Conservation (phyloP, 192 early-diverging fungal species). For the Rhizoclosmatium sp. region DNA sequence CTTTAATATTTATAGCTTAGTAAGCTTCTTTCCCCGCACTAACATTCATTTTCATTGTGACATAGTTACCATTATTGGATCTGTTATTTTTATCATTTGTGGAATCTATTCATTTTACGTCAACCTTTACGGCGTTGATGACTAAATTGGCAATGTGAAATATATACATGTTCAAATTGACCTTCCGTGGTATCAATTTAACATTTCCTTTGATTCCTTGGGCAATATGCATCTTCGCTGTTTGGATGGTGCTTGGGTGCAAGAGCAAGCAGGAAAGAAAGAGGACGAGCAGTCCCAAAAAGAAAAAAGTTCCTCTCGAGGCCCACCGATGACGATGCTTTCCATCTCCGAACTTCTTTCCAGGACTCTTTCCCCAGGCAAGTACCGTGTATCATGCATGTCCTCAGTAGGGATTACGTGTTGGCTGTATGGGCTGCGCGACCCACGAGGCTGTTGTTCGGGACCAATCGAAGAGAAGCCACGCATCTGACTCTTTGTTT, state of each 20-base stretch:
- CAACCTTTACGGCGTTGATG: conserved; percentile 5
- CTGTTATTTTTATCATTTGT: conserved; percentile 89
- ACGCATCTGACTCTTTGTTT: background rate
- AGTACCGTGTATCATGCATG: background rate
- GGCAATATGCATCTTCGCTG: conserved; percentile 47
- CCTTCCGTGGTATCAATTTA: no score
- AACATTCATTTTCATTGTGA: conserved; percentile 28
- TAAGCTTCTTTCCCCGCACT: background rate
- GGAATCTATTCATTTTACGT: conserved; percentile 58
- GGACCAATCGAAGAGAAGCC: background rate
- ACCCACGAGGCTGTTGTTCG: no score
- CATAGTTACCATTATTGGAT: conserved; percentile 82
- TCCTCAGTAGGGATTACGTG: no score
- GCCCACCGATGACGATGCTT: conserved; percentile 40
- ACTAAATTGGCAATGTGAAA: background rate
- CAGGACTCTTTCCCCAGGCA: conserved; percentile 81
- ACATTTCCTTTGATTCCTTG: no score
- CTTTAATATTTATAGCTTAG: background rate
- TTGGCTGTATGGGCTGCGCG: no score
- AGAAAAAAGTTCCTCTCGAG: conserved; percentile 7
- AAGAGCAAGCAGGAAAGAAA: background rate
- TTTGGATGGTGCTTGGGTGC: conserved; percentile 37
- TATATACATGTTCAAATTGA: no score
- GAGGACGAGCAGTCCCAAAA: background rate
- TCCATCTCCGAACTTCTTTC: conserved; percentile 75